phyloP scores from a whole-genome alignment of 192 early-diverging fungal genomes.

The Coemansia sp. region DNA sequence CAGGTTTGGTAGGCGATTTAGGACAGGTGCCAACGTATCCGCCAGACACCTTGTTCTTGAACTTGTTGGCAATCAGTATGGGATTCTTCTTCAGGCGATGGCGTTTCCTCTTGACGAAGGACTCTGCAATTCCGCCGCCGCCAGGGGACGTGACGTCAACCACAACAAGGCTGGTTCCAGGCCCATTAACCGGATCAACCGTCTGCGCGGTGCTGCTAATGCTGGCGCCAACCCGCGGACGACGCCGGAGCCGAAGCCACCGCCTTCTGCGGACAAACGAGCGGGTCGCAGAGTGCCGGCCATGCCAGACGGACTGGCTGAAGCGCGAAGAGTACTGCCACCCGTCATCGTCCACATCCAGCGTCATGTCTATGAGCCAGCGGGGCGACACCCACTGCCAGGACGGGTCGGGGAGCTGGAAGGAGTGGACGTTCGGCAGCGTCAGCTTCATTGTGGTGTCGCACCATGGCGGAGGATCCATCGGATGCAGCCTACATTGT shows the following conservation, averaged over 20 bases:
- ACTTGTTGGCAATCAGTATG: constrained; percentile 26
- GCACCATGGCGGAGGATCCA: constrained; percentile 58
- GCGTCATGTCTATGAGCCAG: constrained; percentile 58
- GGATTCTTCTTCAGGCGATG: not conserved
- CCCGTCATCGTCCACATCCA: constrained; percentile 56
- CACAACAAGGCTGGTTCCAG: not conserved
- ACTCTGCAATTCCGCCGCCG: not conserved
- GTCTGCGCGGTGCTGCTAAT: not conserved
- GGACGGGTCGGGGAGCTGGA: constrained; percentile 53
- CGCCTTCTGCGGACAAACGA: constrained; percentile 38
- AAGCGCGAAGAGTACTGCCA: constrained; percentile 56
- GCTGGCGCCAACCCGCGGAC: not conserved
- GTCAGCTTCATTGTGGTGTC: constrained; percentile 47
- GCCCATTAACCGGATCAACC: not conserved
- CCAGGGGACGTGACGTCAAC: not conserved
- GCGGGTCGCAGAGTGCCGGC: constrained; percentile 12
- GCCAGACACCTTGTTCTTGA: constrained; percentile 37
- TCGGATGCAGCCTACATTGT: constrained; percentile 39
- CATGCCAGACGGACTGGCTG: constrained; percentile 18
- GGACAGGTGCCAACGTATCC: constrained; percentile 32
- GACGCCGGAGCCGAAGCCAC: constrained; percentile 17
- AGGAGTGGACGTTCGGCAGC: constrained; percentile 55
- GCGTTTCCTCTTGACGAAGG: not conserved
- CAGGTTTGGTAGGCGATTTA: constrained; percentile 14
- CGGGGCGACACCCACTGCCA: constrained; percentile 58